Conservation (phyloP, 306 rosid genomes). For the Quercus bicolor region DNA sequence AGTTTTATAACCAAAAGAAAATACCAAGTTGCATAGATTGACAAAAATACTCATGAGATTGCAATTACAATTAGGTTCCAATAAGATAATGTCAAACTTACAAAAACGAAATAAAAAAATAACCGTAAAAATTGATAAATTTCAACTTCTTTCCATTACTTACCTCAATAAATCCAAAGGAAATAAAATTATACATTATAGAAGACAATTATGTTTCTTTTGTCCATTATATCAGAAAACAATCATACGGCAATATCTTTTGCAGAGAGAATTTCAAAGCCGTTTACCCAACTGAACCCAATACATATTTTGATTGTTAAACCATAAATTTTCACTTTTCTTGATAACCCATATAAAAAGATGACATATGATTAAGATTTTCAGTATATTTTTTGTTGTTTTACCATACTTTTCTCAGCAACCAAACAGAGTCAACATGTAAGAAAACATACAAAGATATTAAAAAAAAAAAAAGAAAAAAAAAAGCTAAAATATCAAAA, state of each 20-base stretch:
- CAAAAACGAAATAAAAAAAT: no score
- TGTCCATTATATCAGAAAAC: not conserved
- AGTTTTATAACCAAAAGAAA: not conserved
- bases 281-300: not conserved
- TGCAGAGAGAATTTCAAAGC: not conserved
- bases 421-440: not conserved
- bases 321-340: no score
- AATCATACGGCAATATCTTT: not conserved
- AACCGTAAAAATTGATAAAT: not conserved
- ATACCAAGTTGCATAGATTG: not conserved
- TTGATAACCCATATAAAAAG: not conserved
- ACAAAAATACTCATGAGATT: not conserved
- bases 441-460: constrained; percentile 21
- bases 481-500: not conserved
- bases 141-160: not conserved
- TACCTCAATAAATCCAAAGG: not conserved
- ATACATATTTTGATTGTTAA: not conserved
- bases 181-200: not conserved
- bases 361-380: not conserved
- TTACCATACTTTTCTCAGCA: not conserved
- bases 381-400: not conserved
- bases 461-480: not conserved
- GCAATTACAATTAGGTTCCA: not conserved
- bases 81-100: not conserved
- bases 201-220: not conserved